Conservation (phyloP, 208 protist genomes). For the Herpetomonas samuelpessoai region DNA sequence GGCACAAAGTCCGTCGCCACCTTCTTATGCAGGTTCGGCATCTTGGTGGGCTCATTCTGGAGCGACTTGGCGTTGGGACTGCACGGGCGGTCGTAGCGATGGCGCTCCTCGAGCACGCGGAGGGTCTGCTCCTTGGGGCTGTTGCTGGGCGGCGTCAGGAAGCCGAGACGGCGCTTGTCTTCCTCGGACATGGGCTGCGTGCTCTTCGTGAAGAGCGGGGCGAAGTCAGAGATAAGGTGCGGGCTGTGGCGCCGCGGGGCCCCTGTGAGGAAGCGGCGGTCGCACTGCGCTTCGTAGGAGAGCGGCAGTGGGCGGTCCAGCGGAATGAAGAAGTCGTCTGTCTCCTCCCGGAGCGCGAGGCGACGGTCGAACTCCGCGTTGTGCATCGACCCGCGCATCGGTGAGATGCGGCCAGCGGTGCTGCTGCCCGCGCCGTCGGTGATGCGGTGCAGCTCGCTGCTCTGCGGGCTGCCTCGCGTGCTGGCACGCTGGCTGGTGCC, state of each 20-base stretch:
- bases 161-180: slow-evolving; percentile 21
- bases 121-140: slow-evolving; percentile 18
- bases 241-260: slow-evolving; percentile 8
- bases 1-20: slow-evolving; percentile 31
- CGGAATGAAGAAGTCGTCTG: slow-evolving; percentile 19
- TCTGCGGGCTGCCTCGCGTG: not conserved
- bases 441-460: not conserved
- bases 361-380: slow-evolving; percentile 16
- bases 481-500: not conserved
- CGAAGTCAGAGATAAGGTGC: slow-evolving; percentile 32
- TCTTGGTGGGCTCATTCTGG: slow-evolving; percentile 23
- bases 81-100: slow-evolving; percentile 19
- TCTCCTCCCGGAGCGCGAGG: slow-evolving; percentile 1
- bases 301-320: slow-evolving; percentile 33
- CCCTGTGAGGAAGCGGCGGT: slow-evolving; percentile 12
- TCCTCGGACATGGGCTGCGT: slow-evolving; percentile 5
- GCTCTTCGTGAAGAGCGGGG: slow-evolving; percentile 41
- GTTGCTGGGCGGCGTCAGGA: slow-evolving; percentile 25
- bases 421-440: not conserved
- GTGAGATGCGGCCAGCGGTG: not conserved
- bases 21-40: slow-evolving; percentile 38
- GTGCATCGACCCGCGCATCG: slow-evolving; percentile 11
- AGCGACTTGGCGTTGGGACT: slow-evolving; percentile 18
- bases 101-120: slow-evolving; percentile 20
- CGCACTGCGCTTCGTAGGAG: slow-evolving; percentile 32